Evolutionary conservation across 75 land plant species (phyloP).

Genomic region (Cryptomeria japonica): DNA sequence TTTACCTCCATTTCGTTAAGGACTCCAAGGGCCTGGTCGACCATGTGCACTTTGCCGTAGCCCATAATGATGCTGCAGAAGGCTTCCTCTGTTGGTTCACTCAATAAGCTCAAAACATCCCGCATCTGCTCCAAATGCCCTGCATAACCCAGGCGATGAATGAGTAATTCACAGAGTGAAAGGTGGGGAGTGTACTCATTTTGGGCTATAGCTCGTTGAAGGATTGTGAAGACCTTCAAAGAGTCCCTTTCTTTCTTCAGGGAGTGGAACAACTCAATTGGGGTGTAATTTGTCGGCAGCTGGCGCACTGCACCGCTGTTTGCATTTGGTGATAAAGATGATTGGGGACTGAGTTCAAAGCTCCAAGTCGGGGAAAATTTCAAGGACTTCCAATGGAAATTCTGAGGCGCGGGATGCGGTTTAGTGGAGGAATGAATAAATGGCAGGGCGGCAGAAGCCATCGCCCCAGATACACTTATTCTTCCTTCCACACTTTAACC

Average conservation of each 20-base stretch:
- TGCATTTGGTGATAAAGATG: too few species aligned
- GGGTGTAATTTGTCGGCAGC: constrained; percentile 23
- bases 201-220: constrained; percentile 37
- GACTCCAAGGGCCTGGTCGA: not conserved
- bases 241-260: constrained; percentile 36
- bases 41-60: not conserved
- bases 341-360: too few species aligned
- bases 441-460: too few species aligned
- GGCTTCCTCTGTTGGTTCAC: constrained; percentile 19
- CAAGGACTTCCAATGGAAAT: too few species aligned
- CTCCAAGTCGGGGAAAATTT: too few species aligned
- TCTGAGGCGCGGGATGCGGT: too few species aligned
- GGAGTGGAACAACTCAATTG: constrained; percentile 37
- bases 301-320: too few species aligned
- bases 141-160: too few species aligned
- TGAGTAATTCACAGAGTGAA: too few species aligned
- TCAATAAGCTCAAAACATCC: constrained; percentile 22
- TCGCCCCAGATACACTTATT: too few species aligned
- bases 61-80: constrained; percentile 36
- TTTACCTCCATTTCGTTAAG: constrained; percentile 3
- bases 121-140: not conserved
- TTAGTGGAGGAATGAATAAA: too few species aligned
- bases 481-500: too few species aligned
- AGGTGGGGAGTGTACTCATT: constrained; percentile 19
- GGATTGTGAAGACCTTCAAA: constrained; percentile 22